A percentile compares a stretch with the other conserved stretches of the same genome.
Evolutionary conservation across 2,329 filamentous ascomycete species (phyloP).

Genomic region (Sclerotinia minor): DNA sequence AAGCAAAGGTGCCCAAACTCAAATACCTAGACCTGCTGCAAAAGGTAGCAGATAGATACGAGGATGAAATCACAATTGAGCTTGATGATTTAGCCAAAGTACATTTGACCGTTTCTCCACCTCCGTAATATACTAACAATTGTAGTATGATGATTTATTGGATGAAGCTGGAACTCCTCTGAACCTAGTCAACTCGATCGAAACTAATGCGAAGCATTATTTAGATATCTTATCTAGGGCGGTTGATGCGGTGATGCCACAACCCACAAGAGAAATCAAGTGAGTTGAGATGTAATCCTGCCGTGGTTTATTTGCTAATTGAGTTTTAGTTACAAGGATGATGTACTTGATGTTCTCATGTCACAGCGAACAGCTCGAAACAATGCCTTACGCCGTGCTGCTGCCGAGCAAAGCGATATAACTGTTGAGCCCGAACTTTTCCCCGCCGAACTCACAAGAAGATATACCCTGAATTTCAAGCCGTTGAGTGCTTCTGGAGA

Average conservation of each 20-base stretch:
- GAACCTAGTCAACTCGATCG: constrained; percentile 79
- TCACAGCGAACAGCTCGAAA: constrained; percentile 86
- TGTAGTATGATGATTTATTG: constrained; percentile 68
- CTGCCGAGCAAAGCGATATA: constrained; percentile 62
- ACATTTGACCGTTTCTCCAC: constrained; percentile 46
- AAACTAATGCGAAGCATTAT: constrained; percentile 91
- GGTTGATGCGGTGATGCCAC: constrained; percentile 82
- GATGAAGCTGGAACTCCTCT: constrained; percentile 57
- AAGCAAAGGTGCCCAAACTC: constrained; percentile 60
- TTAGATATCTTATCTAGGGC: constrained; percentile 88
- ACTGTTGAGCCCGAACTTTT: constrained; percentile 74
- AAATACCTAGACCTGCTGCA: constrained; percentile 92
- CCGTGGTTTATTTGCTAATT: constrained; percentile 6
- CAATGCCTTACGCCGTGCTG: constrained; percentile 67
- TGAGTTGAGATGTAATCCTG: constrained; percentile 46
- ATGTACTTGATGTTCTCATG: constrained; percentile 96
- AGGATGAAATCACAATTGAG: constrained; percentile 79
- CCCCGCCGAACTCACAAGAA: constrained; percentile 84
- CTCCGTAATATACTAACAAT: constrained; percentile 23
- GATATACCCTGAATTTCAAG: constrained; percentile 96
- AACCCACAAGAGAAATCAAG: constrained; percentile 74
- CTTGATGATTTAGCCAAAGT: constrained; percentile 82
- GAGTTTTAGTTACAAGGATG: constrained; percentile 78
- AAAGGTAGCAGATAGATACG: constrained; percentile 77
- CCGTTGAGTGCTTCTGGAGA: constrained; percentile 70